Conservation (phyloP, 176 grass and related monocot genomes). For the Tillandsia leiboldiana region DNA sequence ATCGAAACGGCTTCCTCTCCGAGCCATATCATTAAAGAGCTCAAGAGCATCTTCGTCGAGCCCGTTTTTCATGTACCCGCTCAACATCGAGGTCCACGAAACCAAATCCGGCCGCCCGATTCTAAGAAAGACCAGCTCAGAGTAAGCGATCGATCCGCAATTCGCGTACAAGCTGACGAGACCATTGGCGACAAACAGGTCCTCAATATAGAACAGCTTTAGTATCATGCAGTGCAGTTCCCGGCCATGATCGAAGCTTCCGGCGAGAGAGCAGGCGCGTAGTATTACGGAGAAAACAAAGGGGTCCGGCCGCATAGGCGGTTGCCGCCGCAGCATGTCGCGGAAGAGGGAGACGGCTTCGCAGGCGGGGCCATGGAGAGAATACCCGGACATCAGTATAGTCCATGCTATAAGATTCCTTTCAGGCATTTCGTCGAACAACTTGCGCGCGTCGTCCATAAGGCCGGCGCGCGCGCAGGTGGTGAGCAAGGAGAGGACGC, state of each 20-base stretch:
- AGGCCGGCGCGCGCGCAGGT: conserved; percentile 26
- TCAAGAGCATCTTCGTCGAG: conserved; percentile 27
- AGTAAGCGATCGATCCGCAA: conserved; percentile 29
- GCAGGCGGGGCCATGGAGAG: conserved; percentile 32
- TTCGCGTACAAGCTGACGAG: conserved; percentile 55
- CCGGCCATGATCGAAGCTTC: conserved; percentile 23
- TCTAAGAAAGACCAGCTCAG: conserved; percentile 37
- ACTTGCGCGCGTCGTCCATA: conserved; percentile 38
- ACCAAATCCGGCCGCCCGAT: conserved; percentile 41
- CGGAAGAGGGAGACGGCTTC: conserved; percentile 40
- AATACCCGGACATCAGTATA: conserved; percentile 54
- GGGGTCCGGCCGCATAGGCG: conserved; percentile 35
- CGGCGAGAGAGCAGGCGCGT: conserved; percentile 42
- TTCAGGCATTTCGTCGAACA: conserved; percentile 38
- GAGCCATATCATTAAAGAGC: conserved; percentile 38
- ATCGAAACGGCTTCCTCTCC: conserved; percentile 23
- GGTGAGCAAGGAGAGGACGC: conserved; percentile 25
- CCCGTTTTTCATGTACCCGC: conserved; percentile 48
- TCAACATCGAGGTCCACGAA: conserved; percentile 60
- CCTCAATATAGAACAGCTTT: conserved; percentile 27
- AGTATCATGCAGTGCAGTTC: conserved; percentile 30
- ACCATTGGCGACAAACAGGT: conserved; percentile 53
- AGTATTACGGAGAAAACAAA: conserved; percentile 59
- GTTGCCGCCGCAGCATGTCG: conserved; percentile 19
- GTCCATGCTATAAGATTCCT: conserved; percentile 43